These are phyloP conservation scores for Malus asiatica DNA, from an alignment of 306 rosid genomes.

Conservation along the genomic window DNA sequence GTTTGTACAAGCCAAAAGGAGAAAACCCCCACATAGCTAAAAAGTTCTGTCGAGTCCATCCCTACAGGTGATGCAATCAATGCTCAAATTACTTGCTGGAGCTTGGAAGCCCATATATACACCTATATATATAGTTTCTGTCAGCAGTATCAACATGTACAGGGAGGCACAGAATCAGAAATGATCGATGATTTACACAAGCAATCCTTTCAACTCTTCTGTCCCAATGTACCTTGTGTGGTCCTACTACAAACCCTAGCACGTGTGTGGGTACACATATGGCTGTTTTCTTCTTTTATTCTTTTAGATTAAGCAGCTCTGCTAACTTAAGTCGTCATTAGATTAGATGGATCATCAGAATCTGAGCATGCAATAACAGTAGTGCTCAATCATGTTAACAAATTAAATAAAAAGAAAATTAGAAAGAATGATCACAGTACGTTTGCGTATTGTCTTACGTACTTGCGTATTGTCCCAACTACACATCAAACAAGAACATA, in stretches of 20 bases:
- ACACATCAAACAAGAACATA: too few species aligned
- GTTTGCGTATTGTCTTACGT: neutral
- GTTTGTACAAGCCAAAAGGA: neutral
- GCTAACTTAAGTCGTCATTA: neutral
- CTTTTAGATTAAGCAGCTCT: neutral
- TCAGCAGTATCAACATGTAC: slow-evolving; percentile 1
- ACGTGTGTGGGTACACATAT: slow-evolving; percentile 1
- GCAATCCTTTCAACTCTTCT: slow-evolving; percentile 22
- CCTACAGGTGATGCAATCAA: slow-evolving; percentile 11
- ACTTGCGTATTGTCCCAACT: too few species aligned
- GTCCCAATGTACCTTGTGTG: slow-evolving; percentile 1
- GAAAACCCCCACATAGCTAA: neutral
- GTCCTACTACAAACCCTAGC: neutral
- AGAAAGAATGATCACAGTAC: neutral
- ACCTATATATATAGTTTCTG: neutral
- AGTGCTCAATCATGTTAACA: neutral
- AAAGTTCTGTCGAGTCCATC: neutral
- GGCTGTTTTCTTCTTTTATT: neutral
- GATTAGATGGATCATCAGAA: slow-evolving; percentile 1
- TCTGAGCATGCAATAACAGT: neutral
- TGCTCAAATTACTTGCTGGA: slow-evolving; percentile 10
- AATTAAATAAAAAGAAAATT: neutral
- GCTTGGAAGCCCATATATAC: neutral
- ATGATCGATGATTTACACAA: slow-evolving; percentile 20
- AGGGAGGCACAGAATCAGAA: slow-evolving; percentile 15